Evolutionary conservation across 352 stramenopile species (phyloP).

Genomic region (Blastocystis hominis): DNA sequence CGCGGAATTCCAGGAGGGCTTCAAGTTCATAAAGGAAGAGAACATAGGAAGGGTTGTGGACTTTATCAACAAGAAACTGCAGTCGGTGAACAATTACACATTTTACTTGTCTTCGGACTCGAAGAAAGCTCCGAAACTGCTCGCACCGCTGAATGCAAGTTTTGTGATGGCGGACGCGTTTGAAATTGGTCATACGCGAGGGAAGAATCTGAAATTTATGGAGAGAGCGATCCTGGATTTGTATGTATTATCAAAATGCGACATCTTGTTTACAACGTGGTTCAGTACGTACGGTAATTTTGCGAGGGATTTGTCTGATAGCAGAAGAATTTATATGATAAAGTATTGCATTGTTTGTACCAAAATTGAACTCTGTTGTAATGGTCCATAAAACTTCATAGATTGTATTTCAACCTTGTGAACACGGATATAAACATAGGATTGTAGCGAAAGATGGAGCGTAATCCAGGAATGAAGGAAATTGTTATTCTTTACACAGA

Average conservation of each 20-base stretch:
- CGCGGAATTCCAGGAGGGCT: background rate
- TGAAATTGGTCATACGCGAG: background rate
- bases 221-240: background rate
- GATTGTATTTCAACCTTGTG: no score
- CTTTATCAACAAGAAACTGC: background rate
- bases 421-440: no score
- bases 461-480: no score
- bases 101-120: background rate
- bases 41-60: background rate
- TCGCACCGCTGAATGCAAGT: background rate
- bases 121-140: background rate
- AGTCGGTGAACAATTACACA: background rate
- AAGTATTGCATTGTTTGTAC: no score
- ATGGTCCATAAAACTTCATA: no score
- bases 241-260: background rate
- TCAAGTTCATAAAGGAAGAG: background rate
- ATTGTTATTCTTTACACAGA: no score
- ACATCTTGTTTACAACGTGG: background rate
- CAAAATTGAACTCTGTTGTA: no score
- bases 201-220: background rate
- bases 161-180: background rate
- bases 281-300: background rate
- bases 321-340: no score
- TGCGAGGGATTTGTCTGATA: background rate
- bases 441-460: no score